Percentiles rank a stretch among this genome's conserved stretches.
Evolutionary conservation across 352 stramenopile genomes (phyloP).

Genomic region (Thalassiosira exigua): DNA sequence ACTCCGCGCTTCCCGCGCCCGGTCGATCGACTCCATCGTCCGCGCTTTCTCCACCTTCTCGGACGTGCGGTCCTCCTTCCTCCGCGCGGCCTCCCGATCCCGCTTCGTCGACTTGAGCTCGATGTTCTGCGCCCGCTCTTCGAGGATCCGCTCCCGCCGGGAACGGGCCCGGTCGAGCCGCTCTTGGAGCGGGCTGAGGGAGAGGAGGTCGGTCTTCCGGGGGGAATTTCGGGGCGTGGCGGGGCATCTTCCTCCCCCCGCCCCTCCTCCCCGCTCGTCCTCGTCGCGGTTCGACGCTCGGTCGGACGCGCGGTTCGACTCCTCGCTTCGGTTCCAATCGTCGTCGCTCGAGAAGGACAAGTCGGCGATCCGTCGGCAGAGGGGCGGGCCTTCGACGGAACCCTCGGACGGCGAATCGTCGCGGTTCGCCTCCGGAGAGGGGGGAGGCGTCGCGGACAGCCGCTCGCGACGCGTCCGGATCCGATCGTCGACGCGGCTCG

Average conservation of each 20-base stretch:
- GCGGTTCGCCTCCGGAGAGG: not conserved
- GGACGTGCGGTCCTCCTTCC: constrained; percentile 33
- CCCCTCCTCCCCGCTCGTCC: not conserved
- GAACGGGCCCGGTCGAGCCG: constrained; percentile 23
- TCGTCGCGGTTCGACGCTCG: too few species aligned
- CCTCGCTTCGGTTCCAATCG: constrained; percentile 70
- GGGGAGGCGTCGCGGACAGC: constrained; percentile 9
- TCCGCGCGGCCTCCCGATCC: constrained; percentile 5
- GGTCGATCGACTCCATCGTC: constrained; percentile 10
- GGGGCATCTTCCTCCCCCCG: not conserved
- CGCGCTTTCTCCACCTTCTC: constrained; percentile 18
- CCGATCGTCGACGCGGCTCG: constrained; percentile 29
- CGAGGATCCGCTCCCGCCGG: constrained; percentile 32
- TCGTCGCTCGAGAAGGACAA: constrained; percentile 67
- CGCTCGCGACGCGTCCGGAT: constrained; percentile 26
- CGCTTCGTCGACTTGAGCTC: constrained; percentile 15
- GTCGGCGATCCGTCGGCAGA: constrained; percentile 63
- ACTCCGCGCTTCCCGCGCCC: not conserved
- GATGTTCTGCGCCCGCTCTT: constrained; percentile 19
- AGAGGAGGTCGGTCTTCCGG: constrained; percentile 1
- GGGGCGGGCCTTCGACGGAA: not conserved
- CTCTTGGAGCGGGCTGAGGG: constrained; percentile 21
- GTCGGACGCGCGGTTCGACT: constrained; percentile 58
- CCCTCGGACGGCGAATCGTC: not conserved
- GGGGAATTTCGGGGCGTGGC: constrained; percentile 11